Conservation (phyloP, 2,329 filamentous ascomycete species). For the Exophiala viscosa region DNA sequence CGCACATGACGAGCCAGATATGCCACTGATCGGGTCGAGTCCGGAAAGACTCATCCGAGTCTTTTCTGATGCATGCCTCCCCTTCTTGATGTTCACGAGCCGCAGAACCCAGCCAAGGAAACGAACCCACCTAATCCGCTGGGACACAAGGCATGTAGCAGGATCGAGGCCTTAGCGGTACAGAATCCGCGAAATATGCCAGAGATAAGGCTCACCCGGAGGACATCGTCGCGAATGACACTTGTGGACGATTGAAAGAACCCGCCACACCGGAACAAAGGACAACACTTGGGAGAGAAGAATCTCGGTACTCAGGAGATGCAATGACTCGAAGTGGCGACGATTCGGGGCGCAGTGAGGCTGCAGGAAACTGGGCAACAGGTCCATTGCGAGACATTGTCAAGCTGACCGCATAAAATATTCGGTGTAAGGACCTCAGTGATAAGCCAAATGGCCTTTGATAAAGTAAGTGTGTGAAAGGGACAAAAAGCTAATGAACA, state of each 20-base stretch:
- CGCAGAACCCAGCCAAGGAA: constrained; percentile 63
- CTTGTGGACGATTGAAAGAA: constrained; percentile 52
- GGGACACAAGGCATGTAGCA: constrained; percentile 62
- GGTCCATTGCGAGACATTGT: constrained; percentile 56
- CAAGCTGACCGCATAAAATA: constrained; percentile 30
- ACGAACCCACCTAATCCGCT: constrained; percentile 56
- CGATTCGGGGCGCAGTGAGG: constrained; percentile 49
- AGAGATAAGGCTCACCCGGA: constrained; percentile 62
- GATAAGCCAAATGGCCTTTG: no score
- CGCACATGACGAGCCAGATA: neutral
- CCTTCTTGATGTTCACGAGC: constrained; percentile 59
- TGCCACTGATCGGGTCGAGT: constrained; percentile 41
- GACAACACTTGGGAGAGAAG: constrained; percentile 38
- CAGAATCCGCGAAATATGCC: constrained; percentile 49
- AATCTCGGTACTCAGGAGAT: constrained; percentile 51
- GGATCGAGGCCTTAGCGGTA: constrained; percentile 57
- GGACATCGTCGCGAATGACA: constrained; percentile 58
- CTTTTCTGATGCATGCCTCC: constrained; percentile 57
- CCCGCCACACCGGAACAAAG: no score
- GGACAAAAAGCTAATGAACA: no score
- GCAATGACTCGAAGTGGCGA: no score
- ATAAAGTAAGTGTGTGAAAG: no score
- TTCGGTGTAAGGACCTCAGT: no score
- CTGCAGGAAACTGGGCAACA: constrained; percentile 55
- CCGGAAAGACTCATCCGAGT: constrained; percentile 59